A percentile compares a stretch with the other conserved stretches of the same genome.
phyloP scores from a whole-genome alignment of 257 asterid genomes.

The Solanum sejunctum region DNA sequence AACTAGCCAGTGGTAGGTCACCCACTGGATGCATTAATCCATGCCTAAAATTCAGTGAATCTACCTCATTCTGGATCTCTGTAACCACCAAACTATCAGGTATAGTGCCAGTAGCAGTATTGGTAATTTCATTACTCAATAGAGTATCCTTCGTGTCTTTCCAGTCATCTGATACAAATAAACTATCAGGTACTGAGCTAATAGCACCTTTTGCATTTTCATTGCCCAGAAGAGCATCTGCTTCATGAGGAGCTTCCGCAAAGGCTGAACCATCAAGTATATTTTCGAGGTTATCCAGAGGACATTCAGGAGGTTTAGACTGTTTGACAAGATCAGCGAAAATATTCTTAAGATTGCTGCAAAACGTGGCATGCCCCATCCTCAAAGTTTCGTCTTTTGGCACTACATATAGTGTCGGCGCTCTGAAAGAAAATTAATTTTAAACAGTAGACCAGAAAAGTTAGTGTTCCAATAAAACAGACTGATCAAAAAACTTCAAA shows the following conservation, averaged over 20 bases:
- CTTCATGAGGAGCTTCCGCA: conserved; percentile 25
- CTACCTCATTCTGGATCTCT: conserved; percentile 14
- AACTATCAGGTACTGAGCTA: conserved; percentile 7
- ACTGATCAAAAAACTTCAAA: neutral
- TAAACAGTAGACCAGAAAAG: neutral
- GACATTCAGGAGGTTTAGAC: conserved; percentile 55
- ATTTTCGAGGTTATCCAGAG: conserved; percentile 23
- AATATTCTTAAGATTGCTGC: conserved; percentile 67
- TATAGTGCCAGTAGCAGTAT: conserved; percentile 4
- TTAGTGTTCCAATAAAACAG: neutral
- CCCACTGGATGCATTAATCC: conserved; percentile 14
- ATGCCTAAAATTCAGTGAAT: conserved; percentile 7
- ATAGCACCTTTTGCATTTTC: neutral
- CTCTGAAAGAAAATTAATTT: conserved; percentile 19
- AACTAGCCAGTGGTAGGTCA: conserved; percentile 3
- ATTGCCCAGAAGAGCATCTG: conserved; percentile 6
- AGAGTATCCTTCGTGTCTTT: conserved; percentile 20
- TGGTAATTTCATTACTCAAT: conserved; percentile 9
- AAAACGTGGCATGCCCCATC: conserved; percentile 81
- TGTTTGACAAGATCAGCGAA: conserved; percentile 87
- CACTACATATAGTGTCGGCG: conserved; percentile 79
- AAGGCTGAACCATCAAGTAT: conserved; percentile 18
- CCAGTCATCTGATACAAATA: conserved; percentile 18
- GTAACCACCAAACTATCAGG: conserved; percentile 20
- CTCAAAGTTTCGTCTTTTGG: conserved; percentile 90